Base-by-base conservation (phyloP, 1,284 basidiomycete genomes). In the Sanghuangporus baumii region DNA sequence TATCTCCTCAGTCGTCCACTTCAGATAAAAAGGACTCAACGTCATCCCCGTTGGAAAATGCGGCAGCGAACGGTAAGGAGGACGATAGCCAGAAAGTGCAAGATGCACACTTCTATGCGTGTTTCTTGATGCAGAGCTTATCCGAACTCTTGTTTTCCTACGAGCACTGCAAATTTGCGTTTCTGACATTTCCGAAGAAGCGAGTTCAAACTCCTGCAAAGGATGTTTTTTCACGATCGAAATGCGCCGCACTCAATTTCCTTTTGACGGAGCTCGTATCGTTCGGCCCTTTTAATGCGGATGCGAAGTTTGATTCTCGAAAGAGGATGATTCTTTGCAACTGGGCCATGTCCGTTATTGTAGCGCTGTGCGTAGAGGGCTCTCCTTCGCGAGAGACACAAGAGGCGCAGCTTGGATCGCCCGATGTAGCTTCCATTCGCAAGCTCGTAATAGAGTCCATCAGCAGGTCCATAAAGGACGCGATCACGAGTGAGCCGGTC, bases 71-170 rank as follows among this genome's bases (percentile, higher is more conserved):
- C 11, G 16, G 37, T 12, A 59, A 48, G n/a, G 37, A 11, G 16
- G 60, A 61, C n/a, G 36, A 37, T 3, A 4, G 34, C 16, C 56
- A 57, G 23, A 62, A 63, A 18, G n/a, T 54, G 18, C 54, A 62
- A 26, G 51, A 66, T 3, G 60, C 57, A 46, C 67, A 68, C 54
- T 77, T 88, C 65, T 96, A 96, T 71, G 80, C 85, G 12, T 91
- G 89, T 69, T 94, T 98, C 78, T 76, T 98, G 65, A 91, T 98
- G 86, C 93, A 96, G 71, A 89, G 89, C 66, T 79, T 98, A 55
- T 93, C 94, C 1, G 96, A 99, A 76, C 79, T 98, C 2, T 76
- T 97, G 1, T 95, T 96, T 63, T 98, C 95, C 16, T 99, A 99
- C 73, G 88, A 93, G 67, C 75, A 87, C 1, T 96, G 94, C 84